Evolutionary conservation across 2,329 filamentous ascomycete genomes (phyloP).

Genomic region (Xylaria sp.): DNA sequence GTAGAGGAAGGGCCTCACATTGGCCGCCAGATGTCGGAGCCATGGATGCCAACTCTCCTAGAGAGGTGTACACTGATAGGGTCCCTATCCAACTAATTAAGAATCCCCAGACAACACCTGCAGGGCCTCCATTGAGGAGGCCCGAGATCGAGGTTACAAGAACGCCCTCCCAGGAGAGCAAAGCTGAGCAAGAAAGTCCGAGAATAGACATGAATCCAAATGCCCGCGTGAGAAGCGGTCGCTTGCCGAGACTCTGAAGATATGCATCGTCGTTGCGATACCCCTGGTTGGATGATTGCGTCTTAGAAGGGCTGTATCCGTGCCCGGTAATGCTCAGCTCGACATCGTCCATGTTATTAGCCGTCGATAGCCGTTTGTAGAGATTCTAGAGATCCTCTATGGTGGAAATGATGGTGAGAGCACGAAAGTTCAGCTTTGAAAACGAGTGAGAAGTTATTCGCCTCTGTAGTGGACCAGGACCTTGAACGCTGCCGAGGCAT

Average conservation of each 20-base stretch:
- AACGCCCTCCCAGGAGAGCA: constrained; percentile 61
- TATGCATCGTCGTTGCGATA: constrained; percentile 19
- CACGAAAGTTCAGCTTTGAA: neutral
- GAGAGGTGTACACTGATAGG: constrained; percentile 53
- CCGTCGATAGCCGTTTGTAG: neutral
- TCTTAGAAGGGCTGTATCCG: neutral
- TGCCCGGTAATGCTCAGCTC: constrained; percentile 11
- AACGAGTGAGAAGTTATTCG: neutral
- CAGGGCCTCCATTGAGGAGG: constrained; percentile 63
- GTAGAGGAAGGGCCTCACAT: neutral
- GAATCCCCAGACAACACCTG: constrained; percentile 65
- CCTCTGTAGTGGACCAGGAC: too few relatives aligned
- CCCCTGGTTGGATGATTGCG: neutral
- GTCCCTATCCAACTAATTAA: constrained; percentile 60
- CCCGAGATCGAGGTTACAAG: constrained; percentile 55
- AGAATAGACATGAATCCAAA: constrained; percentile 45
- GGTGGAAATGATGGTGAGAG: neutral
- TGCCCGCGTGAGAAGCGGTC: constrained; percentile 36
- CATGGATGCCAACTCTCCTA: constrained; percentile 42
- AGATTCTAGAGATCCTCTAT: neutral
- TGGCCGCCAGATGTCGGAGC: constrained; percentile 43
- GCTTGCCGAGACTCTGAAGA: constrained; percentile 32
- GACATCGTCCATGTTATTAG: constrained; percentile 2
- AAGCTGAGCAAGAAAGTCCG: constrained; percentile 40
- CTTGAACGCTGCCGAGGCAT: too few relatives aligned